A percentile compares a stretch with the other conserved stretches of the same genome.
Evolutionary conservation across 495 filamentous ascomycete genomes (phyloP).

Genomic region (Rhizodiscina lignyota): DNA sequence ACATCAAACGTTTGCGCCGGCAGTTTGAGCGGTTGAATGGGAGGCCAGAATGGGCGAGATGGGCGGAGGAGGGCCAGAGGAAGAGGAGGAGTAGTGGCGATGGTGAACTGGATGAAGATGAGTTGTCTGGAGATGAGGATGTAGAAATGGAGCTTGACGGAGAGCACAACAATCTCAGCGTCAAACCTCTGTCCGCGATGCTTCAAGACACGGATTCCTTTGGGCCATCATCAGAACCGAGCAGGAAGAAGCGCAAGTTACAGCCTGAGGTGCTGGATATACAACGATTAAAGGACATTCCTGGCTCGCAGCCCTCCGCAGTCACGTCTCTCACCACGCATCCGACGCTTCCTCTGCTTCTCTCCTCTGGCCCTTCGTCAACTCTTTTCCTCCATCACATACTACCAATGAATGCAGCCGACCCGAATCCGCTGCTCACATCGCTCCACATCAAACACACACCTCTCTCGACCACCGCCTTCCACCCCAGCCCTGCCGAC

Average conservation of each 20-base stretch:
- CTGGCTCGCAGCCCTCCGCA: conserved; percentile 44
- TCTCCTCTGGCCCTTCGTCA: conserved; percentile 72
- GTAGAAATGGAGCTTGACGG: conserved; percentile 57
- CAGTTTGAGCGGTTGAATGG: conserved; percentile 69
- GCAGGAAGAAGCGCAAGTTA: conserved; percentile 40
- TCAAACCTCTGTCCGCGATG: conserved; percentile 7
- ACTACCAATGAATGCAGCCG: conserved; percentile 39
- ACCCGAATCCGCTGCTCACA: conserved; percentile 73
- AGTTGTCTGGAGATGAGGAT: conserved; percentile 32
- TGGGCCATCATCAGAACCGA: conserved; percentile 6
- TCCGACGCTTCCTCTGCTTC: conserved; percentile 67
- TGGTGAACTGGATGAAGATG: conserved; percentile 25
- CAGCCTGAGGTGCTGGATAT: conserved; percentile 81
- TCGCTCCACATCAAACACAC: conserved; percentile 73
- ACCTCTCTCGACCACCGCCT: conserved; percentile 62
- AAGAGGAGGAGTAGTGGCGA: conserved; percentile 8
- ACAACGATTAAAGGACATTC: conserved; percentile 49
- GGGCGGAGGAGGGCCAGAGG: conserved; percentile 8
- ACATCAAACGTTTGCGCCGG: conserved; percentile 56
- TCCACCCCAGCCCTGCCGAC: conserved; percentile 41
- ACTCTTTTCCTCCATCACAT: conserved; percentile 82
- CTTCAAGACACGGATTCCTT: conserved; percentile 22
- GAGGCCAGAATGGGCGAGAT: conserved; percentile 56
- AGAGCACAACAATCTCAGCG: conserved; percentile 34
- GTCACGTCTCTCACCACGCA: conserved; percentile 80